These are phyloP conservation scores for Vachellia collinsii DNA, from an alignment of 306 rosid genomes.

Conservation along the genomic window DNA sequence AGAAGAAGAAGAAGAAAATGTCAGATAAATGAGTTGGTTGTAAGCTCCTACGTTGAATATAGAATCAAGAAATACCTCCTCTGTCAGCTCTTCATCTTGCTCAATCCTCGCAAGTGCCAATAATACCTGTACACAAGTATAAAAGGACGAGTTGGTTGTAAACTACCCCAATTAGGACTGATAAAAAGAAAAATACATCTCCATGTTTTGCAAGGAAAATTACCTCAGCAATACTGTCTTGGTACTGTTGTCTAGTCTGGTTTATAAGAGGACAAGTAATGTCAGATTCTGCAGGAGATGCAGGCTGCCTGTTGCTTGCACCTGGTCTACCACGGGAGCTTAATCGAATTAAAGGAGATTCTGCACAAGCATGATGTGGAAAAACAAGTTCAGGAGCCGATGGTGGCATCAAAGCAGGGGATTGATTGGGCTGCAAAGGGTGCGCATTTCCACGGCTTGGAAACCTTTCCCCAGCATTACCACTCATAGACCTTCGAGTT, in stretches of 20 bases:
- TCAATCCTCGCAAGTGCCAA: conserved; percentile 81
- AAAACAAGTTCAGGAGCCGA: conserved; percentile 49
- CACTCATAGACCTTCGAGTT: conserved; percentile 49
- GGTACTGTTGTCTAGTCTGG: conserved; percentile 44
- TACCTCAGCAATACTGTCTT: conserved; percentile 74
- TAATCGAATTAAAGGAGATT: conserved; percentile 43
- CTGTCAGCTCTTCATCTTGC: conserved; percentile 72
- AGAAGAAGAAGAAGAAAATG: conserved; percentile 30
- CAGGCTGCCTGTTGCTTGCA: conserved; percentile 43
- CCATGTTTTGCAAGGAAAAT: conserved; percentile 1
- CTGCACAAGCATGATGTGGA: conserved; percentile 40
- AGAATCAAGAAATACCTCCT: conserved; percentile 60
- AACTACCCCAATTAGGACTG: conserved; percentile 21
- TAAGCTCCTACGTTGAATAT: background rate
- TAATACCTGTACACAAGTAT: conserved; percentile 57
- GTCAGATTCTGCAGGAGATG: conserved; percentile 49
- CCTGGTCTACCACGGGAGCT: conserved; percentile 52
- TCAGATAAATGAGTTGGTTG: conserved; percentile 20
- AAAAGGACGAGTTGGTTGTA: conserved; percentile 3
- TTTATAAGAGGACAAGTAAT: conserved; percentile 44
- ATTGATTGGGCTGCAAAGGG: conserved; percentile 33
- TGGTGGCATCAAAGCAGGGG: conserved; percentile 37
- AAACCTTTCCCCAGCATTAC: conserved; percentile 51
- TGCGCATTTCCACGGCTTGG: conserved; percentile 53
- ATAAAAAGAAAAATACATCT: background rate